Evolutionary conservation across 2,329 filamentous ascomycete genomes (phyloP).

Genomic region (Gyromitra esculenta): DNA sequence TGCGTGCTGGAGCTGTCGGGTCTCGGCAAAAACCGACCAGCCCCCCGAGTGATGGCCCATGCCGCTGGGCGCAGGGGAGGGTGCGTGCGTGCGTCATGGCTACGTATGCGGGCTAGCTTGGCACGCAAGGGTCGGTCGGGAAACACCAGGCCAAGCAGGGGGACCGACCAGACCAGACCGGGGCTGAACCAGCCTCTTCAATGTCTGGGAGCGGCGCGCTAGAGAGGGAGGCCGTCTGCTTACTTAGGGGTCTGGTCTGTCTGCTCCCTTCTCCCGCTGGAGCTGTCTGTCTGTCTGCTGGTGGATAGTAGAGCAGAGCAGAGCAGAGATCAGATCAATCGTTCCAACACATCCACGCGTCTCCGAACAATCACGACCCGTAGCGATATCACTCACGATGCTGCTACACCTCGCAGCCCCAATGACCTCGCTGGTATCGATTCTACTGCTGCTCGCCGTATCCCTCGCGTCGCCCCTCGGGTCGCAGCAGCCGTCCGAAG

Average conservation of each 20-base stretch:
- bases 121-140: neutral
- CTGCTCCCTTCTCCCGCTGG: neutral
- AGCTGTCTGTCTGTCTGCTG: neutral
- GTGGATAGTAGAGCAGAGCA: too few relatives aligned
- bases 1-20: slow-evolving; percentile 18
- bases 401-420: neutral
- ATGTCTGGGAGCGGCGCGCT: too few relatives aligned
- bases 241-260: slow-evolving; percentile 10
- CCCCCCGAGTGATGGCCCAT: slow-evolving; percentile 22
- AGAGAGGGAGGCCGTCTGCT: neutral
- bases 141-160: neutral
- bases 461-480: slow-evolving; percentile 12
- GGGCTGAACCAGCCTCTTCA: slow-evolving; percentile 11
- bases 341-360: neutral
- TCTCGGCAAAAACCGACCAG: slow-evolving; percentile 7
- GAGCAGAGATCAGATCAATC: neutral
- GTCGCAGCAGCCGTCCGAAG: neutral
- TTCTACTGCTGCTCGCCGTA: slow-evolving; percentile 13
- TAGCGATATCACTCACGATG: slow-evolving; percentile 2
- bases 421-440: slow-evolving; percentile 11
- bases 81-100: slow-evolving; percentile 29
- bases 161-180: neutral
- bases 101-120: slow-evolving; percentile 5
- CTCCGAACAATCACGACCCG: neutral
- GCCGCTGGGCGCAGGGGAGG: slow-evolving; percentile 15